Evolutionary conservation across 2,329 filamentous ascomycete genomes (phyloP), one percentile per base, ranked within the genome.

Genomic region (Fusarium fracticaudum): DNA sequence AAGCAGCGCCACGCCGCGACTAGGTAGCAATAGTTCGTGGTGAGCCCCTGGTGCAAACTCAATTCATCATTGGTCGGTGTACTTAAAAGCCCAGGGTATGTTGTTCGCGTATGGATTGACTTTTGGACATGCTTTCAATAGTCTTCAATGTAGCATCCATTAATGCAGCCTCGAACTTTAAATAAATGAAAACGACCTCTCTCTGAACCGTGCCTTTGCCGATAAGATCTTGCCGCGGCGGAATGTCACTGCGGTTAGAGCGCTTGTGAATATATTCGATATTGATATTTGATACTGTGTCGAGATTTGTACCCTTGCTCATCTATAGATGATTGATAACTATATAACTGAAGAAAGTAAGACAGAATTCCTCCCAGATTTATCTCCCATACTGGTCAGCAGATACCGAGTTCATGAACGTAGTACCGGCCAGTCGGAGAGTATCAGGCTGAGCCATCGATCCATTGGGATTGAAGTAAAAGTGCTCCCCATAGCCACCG

Each of bases 401-500:
- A 0, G 75, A 38, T n/a, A 76, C 58, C 24, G 66, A 71, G 37
- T 76, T 75, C 38, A 77, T 75, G 7, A 75, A 77, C 0, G 65
- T 67, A 20, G 75, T 77, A 1, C 69, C 73, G 0, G 75, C 71
- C 18, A 77, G 51, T 22, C 75, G 57, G 26, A 76, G 65, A n/a
- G 71, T 76, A 40, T 77, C 75, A 44, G 71, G 68, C 24, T 73
- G 58, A 3, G 74, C 61, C 11, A 67, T 58, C 1, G 63, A 76
- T 1, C 60, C 64, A 9, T 77, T 77, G 8, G 75, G 75, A 6
- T 74, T 74, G 22, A 77, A 70, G 51, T 73, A 72, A n/a, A 77
- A 74, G 50, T 73, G 74, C 9, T 76, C 41, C 24, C 75, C 75
- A 18, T 77, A 77, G 4, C 75, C 75, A 14, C 75, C 75, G 3